These are phyloP conservation scores for Inga laurina DNA, from an alignment of 306 rosid species.

Conservation along the genomic window DNA sequence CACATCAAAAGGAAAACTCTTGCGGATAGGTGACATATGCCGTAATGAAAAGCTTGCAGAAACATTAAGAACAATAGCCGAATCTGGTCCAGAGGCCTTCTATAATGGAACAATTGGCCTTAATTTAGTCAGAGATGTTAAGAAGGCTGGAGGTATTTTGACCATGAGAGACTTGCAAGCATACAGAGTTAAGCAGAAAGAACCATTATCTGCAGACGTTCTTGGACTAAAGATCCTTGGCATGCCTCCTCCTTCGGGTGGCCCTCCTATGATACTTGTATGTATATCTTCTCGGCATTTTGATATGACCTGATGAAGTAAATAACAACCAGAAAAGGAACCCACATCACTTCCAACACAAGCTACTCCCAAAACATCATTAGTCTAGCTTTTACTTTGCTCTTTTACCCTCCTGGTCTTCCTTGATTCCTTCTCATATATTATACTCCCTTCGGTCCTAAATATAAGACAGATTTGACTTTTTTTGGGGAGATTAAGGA, in stretches of 20 bases:
- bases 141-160: constrained; percentile 69
- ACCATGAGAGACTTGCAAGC: constrained; percentile 57
- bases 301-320: not conserved
- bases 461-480: no score
- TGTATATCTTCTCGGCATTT: constrained; percentile 25
- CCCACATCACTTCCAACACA: not conserved
- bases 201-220: constrained; percentile 47
- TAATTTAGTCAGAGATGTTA: constrained; percentile 64
- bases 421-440: not conserved
- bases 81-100: constrained; percentile 53
- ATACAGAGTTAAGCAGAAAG: constrained; percentile 50
- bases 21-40: constrained; percentile 53
- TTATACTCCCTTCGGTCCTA: no score
- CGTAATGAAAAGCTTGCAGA: constrained; percentile 59
- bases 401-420: not conserved
- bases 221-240: constrained; percentile 61
- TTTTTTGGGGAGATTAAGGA: no score
- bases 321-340: not conserved
- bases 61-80: constrained; percentile 52
- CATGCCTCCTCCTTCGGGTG: constrained; percentile 96
- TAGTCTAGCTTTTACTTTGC: not conserved
- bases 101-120: constrained; percentile 66
- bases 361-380: not conserved
- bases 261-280: constrained; percentile 79
- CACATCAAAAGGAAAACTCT: constrained; percentile 67